A percentile compares a stretch with the other conserved stretches of the same genome.
Evolutionary conservation across 805 yeast species (phyloP).

Genomic region (Barnettozyma vustinii): DNA sequence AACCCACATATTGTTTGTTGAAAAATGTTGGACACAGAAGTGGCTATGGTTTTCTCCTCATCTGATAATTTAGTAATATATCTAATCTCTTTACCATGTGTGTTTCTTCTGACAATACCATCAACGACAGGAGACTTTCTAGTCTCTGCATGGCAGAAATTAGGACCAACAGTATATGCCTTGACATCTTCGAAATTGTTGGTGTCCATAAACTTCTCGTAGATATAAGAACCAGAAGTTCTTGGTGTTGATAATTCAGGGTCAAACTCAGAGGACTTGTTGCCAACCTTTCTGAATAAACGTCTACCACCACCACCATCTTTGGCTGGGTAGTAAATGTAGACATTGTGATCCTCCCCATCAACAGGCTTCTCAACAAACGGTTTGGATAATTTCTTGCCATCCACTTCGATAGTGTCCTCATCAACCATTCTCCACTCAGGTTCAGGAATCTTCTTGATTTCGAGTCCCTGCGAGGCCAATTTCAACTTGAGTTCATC

Average conservation of each 20-base stretch:
- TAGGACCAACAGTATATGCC: conserved; percentile 92
- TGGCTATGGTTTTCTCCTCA: conserved; percentile 78
- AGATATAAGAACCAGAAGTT: conserved; percentile 85
- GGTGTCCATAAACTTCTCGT: conserved; percentile 95
- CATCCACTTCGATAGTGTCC: conserved; percentile 74
- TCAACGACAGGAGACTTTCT: conserved; percentile 99
- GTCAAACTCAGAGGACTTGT: conserved; percentile 94
- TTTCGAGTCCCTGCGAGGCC: conserved; percentile 51
- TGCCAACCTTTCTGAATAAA: conserved; percentile 91
- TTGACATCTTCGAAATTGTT: conserved; percentile 98
- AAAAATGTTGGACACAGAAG: conserved; percentile 65
- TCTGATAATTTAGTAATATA: conserved; percentile 75
- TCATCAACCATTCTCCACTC: conserved; percentile 84
- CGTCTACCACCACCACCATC: conserved; percentile 98
- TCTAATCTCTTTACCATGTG: conserved; percentile 95
- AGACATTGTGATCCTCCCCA: conserved; percentile 97
- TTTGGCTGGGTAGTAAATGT: conserved; percentile 79
- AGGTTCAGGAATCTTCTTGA: conserved; percentile 51
- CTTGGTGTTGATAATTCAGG: conserved; percentile 70
- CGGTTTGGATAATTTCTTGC: conserved; percentile 71
- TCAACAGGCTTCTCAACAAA: conserved; percentile 98
- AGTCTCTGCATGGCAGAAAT: conserved; percentile 95
- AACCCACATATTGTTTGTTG: conserved; percentile 96
- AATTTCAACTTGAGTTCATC: conserved; percentile 58
- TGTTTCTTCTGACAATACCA: conserved; percentile 94